Base-by-base conservation (phyloP, 1,284 basidiomycete genomes). In the Ceratobasidium sp. region DNA sequence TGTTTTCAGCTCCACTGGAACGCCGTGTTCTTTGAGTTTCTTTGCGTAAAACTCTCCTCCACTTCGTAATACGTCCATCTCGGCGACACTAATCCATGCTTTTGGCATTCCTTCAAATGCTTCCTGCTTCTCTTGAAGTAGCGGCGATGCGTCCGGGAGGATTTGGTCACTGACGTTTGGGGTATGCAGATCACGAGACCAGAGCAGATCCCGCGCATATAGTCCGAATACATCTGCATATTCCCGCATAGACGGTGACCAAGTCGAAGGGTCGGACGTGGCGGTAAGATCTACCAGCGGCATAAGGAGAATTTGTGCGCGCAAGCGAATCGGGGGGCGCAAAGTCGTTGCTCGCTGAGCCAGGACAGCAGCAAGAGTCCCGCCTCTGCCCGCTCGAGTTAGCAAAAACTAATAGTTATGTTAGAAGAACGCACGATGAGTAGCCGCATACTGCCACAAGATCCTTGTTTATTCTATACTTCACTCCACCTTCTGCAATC, bases 111-210 rank as follows among this genome's bases (percentile, higher is more conserved):
- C 87, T 51, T 81, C 81, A 77, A 93, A 83, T 33, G 88, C 56
- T 23, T 49, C 81, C 35, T 87, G 86, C 3, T 88, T 86, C 0
- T 91, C 89, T 1, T 91, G 91, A 69, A 91, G 90, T 20, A 90
- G 85, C 0, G 92, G 92, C 0, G 91, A 92, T 39, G 87, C 89
- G 78, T 91, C 89, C 88, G 91, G 92, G 68, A 90, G 89, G 0
- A 83, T 83, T 84, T 88, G 86, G 77, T 92, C 90, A 45, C 83
- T 85, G 69, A 85, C 79, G 79, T 91, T 88, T 0, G 92, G 91
- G 1, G 91, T 86, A 81, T 93, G 92, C 78, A 90, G 89, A 69
- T 86, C 82, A 37, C 88, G 85, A 86, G 91, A 93, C 92, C 92
- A 94, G 49, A 89, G 80, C 92, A 93, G 93, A 65, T 89, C 89